Percentiles rank a stretch among this genome's conserved stretches.
These are phyloP conservation scores for Ascochyta rabiei DNA, from an alignment of 2,329 filamentous ascomycete species.

Conservation along the genomic window DNA sequence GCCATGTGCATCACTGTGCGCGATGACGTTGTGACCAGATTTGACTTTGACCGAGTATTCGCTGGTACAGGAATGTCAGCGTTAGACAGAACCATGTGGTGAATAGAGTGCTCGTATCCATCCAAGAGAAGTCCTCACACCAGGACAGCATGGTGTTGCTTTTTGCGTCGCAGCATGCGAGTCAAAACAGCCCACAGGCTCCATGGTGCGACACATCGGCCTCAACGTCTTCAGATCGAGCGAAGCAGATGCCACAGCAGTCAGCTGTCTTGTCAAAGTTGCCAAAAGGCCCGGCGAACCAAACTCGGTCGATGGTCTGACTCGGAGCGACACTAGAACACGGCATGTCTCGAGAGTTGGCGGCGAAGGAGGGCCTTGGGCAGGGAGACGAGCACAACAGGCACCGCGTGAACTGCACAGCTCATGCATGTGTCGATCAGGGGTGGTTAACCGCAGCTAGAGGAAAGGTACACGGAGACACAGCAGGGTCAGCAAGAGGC, in stretches of 20 bases:
- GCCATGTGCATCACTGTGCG: neutral
- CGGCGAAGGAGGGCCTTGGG: neutral
- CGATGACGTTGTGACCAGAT: neutral
- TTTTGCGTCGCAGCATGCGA: conserved; percentile 1
- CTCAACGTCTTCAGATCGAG: neutral
- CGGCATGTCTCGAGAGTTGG: neutral
- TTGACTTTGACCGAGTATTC: neutral
- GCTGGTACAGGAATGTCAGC: neutral
- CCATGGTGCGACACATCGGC: conserved; percentile 5
- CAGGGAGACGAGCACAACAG: neutral
- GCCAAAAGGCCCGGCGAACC: conserved; percentile 11
- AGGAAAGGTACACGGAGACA: neutral
- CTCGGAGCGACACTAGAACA: conserved; percentile 2
- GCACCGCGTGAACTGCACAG: conserved; percentile 5
- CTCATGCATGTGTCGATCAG: neutral
- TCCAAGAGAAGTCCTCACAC: too few relatives aligned
- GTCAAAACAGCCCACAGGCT: conserved; percentile 9
- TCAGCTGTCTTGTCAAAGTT: conserved; percentile 6
- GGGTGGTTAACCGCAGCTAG: conserved; percentile 2
- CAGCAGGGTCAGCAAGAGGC: conserved; percentile 2
- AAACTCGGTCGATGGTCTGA: neutral
- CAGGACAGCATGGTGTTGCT: conserved; percentile 4
- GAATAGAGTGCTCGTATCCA: too few relatives aligned
- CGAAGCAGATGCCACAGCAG: neutral
- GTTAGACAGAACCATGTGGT: neutral